Evolutionary conservation across 1,284 basidiomycete species (phyloP).

Genomic region (Tilletia setariae): DNA sequence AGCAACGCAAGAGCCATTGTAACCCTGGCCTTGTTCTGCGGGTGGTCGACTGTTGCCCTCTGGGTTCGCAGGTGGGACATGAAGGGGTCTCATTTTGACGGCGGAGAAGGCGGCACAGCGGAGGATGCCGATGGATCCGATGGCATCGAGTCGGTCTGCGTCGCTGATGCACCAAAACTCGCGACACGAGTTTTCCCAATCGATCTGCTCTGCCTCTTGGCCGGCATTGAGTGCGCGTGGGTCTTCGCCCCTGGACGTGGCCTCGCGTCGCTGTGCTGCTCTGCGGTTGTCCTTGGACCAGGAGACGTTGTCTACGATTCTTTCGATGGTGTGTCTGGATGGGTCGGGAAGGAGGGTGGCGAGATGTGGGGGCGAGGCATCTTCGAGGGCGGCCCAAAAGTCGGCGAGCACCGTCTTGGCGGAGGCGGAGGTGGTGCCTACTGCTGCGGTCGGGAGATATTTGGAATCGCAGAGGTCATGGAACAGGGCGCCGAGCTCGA

Average conservation of each 20-base stretch:
- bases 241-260: neutral
- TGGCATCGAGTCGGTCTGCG: slow-evolving; percentile 84
- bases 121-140: slow-evolving; percentile 83
- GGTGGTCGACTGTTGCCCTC: slow-evolving; percentile 28
- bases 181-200: slow-evolving; percentile 71
- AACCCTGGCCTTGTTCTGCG: slow-evolving; percentile 46
- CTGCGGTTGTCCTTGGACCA: slow-evolving; percentile 74
- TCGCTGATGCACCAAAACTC: slow-evolving; percentile 90
- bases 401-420: slow-evolving; percentile 59
- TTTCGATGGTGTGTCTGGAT: slow-evolving; percentile 46
- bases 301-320: slow-evolving; percentile 75
- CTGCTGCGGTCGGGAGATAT: slow-evolving; percentile 61
- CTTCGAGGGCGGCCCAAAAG: neutral
- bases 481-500: slow-evolving; percentile 79
- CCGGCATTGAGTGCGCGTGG: neutral
- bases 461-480: slow-evolving; percentile 86
- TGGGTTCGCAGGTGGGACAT: slow-evolving; percentile 56
- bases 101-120: slow-evolving; percentile 79
- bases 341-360: slow-evolving; percentile 21
- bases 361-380: neutral
- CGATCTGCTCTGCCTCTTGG: slow-evolving; percentile 30
- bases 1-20: slow-evolving; percentile 66
- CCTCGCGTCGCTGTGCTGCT: neutral
- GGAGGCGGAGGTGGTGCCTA: slow-evolving; percentile 24
- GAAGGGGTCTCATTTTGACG: slow-evolving; percentile 66